phyloP scores from a whole-genome alignment of 139 green algal genomes.

The Klebsormidium nitens region DNA sequence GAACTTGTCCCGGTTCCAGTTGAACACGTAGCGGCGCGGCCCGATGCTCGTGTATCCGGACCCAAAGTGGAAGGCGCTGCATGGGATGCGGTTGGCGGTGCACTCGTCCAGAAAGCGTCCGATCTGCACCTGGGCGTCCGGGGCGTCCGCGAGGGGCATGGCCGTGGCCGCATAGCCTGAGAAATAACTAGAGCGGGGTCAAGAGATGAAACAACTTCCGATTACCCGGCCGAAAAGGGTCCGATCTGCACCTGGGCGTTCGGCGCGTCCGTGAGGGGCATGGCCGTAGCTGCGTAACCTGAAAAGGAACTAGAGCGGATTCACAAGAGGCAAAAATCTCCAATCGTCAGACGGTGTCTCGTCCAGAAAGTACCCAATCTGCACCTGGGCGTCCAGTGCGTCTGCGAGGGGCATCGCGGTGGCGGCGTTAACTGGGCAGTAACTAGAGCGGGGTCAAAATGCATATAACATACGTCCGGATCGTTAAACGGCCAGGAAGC shows the following conservation, averaged over 20 bases:
- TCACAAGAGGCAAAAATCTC: too few species aligned
- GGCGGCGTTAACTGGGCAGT: too few species aligned
- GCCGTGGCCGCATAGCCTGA: conserved; percentile 22
- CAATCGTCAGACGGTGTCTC: too few species aligned
- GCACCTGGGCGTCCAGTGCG: conserved; percentile 20
- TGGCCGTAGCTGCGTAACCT: conserved; percentile 25
- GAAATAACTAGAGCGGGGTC: too few species aligned
- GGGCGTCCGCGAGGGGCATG: conserved; percentile 30
- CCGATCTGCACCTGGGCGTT: conserved; percentile 27
- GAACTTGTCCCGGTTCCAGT: conserved; percentile 35
- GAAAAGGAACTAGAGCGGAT: too few species aligned
- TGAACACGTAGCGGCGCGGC: conserved; percentile 29
- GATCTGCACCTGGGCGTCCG: conserved; percentile 27
- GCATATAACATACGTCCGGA: conserved; percentile 10
- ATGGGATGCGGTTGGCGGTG: conserved; percentile 1
- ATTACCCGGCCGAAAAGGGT: too few species aligned
- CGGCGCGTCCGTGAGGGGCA: conserved; percentile 27
- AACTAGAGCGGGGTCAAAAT: conserved; percentile 24
- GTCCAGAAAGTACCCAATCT: conserved; percentile 22
- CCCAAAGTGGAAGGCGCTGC: conserved; percentile 34
- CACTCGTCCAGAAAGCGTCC: conserved; percentile 11
- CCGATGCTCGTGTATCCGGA: conserved; percentile 33
- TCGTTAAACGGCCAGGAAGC: conserved; percentile 9
- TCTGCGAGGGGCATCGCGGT: conserved; percentile 34
- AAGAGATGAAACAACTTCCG: too few species aligned